These are phyloP conservation scores for Prunus salicina DNA, from an alignment of 306 rosid species.

Conservation along the genomic window DNA sequence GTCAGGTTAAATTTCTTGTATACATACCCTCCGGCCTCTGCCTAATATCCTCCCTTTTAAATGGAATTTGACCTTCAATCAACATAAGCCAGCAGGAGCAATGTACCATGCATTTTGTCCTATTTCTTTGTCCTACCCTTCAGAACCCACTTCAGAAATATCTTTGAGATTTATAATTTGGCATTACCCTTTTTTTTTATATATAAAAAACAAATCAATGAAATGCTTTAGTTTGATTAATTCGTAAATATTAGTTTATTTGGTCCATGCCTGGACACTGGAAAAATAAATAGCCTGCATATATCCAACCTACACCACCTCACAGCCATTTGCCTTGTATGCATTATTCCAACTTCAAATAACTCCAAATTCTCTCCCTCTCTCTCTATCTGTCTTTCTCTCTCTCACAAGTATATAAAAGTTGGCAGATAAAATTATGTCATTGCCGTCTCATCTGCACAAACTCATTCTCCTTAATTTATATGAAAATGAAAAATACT, in stretches of 20 bases:
- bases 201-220: neutral
- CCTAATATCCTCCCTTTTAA: neutral
- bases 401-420: neutral
- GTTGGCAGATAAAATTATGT: neutral
- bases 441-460: neutral
- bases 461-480: too few relatives aligned
- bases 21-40: neutral
- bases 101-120: neutral
- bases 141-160: neutral
- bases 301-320: neutral
- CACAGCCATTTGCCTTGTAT: conserved; percentile 8
- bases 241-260: conserved; percentile 2
- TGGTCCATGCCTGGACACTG: neutral
- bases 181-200: neutral
- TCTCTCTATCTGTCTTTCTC: neutral
- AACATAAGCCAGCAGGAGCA: neutral
- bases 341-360: neutral
- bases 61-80: neutral
- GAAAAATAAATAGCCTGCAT: too few relatives aligned
- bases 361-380: neutral
- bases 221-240: neutral
- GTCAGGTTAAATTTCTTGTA: conserved; percentile 5
- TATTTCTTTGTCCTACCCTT: neutral
- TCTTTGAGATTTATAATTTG: neutral
- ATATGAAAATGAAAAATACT: too few relatives aligned